These are phyloP conservation scores for Phytophthora ramorum DNA, from an alignment of 352 stramenopile genomes.

Conservation along the genomic window DNA sequence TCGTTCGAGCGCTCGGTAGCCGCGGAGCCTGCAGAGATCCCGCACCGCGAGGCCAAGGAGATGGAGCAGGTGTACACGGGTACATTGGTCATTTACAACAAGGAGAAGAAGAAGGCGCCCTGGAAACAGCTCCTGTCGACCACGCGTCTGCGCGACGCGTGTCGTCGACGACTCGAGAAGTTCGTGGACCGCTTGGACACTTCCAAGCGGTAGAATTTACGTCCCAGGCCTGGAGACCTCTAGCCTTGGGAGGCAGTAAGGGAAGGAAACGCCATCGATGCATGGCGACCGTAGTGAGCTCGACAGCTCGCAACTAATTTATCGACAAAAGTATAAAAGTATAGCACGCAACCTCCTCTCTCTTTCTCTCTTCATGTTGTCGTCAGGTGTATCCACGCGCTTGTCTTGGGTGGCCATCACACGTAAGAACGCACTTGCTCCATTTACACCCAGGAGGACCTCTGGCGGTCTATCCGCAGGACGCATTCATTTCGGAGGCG, in stretches of 20 bases:
- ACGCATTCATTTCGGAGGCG: too few species aligned
- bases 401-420: too few species aligned
- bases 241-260: slow-evolving; percentile 13
- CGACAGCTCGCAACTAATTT: slow-evolving; percentile 30
- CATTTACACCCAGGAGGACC: not conserved
- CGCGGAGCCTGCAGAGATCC: slow-evolving; percentile 25
- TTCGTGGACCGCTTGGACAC: slow-evolving; percentile 69
- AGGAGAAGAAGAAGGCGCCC: slow-evolving; percentile 51
- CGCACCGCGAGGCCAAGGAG: slow-evolving; percentile 35
- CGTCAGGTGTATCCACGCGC: too few species aligned
- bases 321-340: slow-evolving; percentile 31
- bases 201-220: slow-evolving; percentile 39
- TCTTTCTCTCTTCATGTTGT: too few species aligned
- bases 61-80: slow-evolving; percentile 63
- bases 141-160: slow-evolving; percentile 45
- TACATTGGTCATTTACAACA: slow-evolving; percentile 76
- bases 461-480: too few species aligned
- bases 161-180: slow-evolving; percentile 61
- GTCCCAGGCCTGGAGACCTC: too few species aligned
- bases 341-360: too few species aligned
- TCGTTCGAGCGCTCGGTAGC: slow-evolving; percentile 54
- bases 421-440: not conserved
- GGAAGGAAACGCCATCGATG: slow-evolving; percentile 8
- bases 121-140: slow-evolving; percentile 56
- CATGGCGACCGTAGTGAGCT: slow-evolving; percentile 20